A percentile compares a stretch with the other conserved stretches of the same genome.
Conservation (phyloP, 1,284 basidiomycete genomes). For the Vanrija humicola region DNA sequence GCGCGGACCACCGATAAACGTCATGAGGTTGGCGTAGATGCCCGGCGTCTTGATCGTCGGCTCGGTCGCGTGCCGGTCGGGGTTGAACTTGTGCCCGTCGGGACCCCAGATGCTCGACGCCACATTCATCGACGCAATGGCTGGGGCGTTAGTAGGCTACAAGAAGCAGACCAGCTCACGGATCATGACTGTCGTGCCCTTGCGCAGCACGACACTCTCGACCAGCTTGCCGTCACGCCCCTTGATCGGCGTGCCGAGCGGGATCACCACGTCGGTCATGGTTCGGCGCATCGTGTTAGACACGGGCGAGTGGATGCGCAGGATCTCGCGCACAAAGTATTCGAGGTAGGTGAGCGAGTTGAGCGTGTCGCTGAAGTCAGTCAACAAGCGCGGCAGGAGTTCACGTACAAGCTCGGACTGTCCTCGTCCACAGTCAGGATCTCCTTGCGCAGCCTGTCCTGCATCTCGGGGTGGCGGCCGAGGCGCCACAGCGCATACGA, state of each 20-base stretch:
- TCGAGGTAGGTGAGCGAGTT: conserved; percentile 55
- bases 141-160: conserved; percentile 5
- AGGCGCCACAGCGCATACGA: conserved; percentile 67
- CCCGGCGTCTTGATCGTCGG: conserved; percentile 53
- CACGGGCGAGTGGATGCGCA: conserved; percentile 62
- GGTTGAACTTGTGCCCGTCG: conserved; percentile 61
- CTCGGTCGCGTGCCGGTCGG: conserved; percentile 18
- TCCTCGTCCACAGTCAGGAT: conserved; percentile 37
- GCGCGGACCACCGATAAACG: conserved; percentile 63
- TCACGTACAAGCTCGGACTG: conserved; percentile 15
- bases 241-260: conserved; percentile 51
- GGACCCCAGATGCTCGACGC: conserved; percentile 61
- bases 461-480: conserved; percentile 54
- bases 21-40: conserved; percentile 60
- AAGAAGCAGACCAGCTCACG: conserved; percentile 2
- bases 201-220: conserved; percentile 18
- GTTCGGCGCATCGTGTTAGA: conserved; percentile 60
- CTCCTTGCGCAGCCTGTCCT: conserved; percentile 57
- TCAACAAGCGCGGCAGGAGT: background rate
- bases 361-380: conserved; percentile 35
- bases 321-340: conserved; percentile 60
- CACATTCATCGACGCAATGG: conserved; percentile 58
- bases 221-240: conserved; percentile 39
- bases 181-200: conserved; percentile 22
- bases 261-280: conserved; percentile 59